A percentile compares a stretch with the other conserved stretches of the same genome.
phyloP scores from a whole-genome alignment of 176 grass and related monocot species.

The Puya raimondii region DNA sequence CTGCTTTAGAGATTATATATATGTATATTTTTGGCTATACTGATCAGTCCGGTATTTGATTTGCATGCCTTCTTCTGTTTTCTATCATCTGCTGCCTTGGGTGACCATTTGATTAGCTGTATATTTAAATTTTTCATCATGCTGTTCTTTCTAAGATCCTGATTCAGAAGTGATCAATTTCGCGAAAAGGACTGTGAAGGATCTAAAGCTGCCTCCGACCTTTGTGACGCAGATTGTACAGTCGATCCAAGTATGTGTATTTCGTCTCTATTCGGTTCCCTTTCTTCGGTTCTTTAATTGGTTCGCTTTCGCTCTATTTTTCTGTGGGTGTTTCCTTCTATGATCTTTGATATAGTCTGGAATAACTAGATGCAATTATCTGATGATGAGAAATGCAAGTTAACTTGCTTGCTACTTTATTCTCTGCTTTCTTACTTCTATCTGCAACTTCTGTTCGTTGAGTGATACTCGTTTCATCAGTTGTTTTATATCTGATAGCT shows the following conservation, averaged over 20 bases:
- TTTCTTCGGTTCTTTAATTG: neutral
- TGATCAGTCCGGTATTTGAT: no score
- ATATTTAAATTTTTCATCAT: neutral
- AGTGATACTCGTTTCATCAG: neutral
- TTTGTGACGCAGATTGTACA: conserved; percentile 80
- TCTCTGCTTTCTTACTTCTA: neutral
- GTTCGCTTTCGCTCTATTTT: neutral
- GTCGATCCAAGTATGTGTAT: conserved; percentile 62
- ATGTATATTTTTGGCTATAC: no score
- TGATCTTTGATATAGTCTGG: neutral
- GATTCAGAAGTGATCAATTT: conserved; percentile 76
- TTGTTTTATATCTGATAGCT: neutral
- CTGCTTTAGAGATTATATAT: no score
- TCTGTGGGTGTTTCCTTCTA: neutral
- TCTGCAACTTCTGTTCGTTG: neutral
- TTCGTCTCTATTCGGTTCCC: neutral
- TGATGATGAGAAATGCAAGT: neutral
- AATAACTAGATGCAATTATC: neutral
- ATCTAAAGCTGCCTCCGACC: conserved; percentile 69
- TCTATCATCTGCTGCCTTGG: no score
- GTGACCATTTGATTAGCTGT: neutral
- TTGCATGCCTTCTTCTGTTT: no score
- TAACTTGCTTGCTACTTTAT: neutral
- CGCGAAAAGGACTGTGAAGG: conserved; percentile 79
- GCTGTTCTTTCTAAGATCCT: conserved; percentile 41